Evolutionary conservation across 257 asterid species (phyloP).

Genomic region (Scutellaria galericulata): DNA sequence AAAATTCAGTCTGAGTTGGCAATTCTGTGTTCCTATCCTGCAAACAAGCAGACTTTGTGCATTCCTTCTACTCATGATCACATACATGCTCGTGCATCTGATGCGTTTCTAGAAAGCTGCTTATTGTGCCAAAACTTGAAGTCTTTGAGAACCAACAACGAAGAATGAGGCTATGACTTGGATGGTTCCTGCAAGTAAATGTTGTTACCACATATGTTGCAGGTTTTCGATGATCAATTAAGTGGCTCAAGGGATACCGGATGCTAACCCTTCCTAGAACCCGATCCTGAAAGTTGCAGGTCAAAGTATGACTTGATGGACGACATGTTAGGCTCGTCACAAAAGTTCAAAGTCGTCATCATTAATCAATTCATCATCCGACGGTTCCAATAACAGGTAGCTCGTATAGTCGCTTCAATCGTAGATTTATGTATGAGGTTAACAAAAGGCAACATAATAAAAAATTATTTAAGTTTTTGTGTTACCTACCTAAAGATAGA

Average conservation of each 20-base stretch:
- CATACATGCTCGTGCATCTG: slow-evolving; percentile 63
- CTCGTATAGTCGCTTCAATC: no score
- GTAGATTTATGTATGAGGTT: no score
- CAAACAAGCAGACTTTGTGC: slow-evolving; percentile 64
- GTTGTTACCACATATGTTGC: slow-evolving; percentile 40
- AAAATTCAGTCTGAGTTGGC: slow-evolving; percentile 60
- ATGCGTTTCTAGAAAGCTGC: slow-evolving; percentile 59
- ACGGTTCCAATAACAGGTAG: neutral
- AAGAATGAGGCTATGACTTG: slow-evolving; percentile 30
- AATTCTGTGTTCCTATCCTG: slow-evolving; percentile 70
- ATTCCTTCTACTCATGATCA: slow-evolving; percentile 57
- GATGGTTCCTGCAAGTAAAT: slow-evolving; percentile 30
- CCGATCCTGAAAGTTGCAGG: slow-evolving; percentile 48
- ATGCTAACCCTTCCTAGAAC: slow-evolving; percentile 44
- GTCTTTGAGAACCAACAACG: slow-evolving; percentile 45
- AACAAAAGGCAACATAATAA: no score
- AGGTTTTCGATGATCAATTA: slow-evolving; percentile 57
- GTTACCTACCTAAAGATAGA: no score
- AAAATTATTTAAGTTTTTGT: no score
- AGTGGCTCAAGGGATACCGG: slow-evolving; percentile 57
- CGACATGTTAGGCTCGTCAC: neutral
- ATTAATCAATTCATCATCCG: no score
- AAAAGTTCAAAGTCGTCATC: no score
- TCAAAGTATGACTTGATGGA: slow-evolving; percentile 50
- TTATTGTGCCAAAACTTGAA: slow-evolving; percentile 63